Conservation (phyloP, 176 grass and related monocot genomes). For the Themeda triandra region DNA sequence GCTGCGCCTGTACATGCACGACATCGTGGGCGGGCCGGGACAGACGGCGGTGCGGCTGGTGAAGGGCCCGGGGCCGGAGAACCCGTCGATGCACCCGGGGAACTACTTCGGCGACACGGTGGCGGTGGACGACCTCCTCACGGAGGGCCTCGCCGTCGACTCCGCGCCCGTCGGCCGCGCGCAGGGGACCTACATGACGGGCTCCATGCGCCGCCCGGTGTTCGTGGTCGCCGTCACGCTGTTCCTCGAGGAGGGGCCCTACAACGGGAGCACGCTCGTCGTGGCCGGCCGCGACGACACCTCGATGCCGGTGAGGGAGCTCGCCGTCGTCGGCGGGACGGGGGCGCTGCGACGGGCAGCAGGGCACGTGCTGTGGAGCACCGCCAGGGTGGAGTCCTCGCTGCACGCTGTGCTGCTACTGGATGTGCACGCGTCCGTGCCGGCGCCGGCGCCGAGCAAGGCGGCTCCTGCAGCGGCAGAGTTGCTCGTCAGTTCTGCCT, state of each 20-base stretch:
- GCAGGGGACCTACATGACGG: conserved; percentile 18
- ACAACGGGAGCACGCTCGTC: conserved; percentile 37
- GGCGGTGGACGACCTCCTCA: conserved; percentile 33
- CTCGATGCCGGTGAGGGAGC: conserved; percentile 11
- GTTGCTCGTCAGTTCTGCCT: background rate
- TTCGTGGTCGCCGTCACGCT: conserved; percentile 4
- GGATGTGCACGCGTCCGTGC: conserved; percentile 17
- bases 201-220: background rate
- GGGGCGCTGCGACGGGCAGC: background rate
- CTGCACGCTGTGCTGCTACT: conserved; percentile 9
- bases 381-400: background rate
- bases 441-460: background rate
- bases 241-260: background rate
- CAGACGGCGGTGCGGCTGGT: conserved; percentile 24
- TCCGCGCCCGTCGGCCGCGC: background rate
- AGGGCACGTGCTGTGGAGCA: conserved; percentile 22
- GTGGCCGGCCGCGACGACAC: conserved; percentile 3
- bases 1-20: conserved; percentile 29
- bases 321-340: conserved; percentile 39
- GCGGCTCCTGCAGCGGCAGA: background rate
- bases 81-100: conserved; percentile 9
- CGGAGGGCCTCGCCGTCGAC: background rate
- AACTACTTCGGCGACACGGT: conserved; percentile 35
- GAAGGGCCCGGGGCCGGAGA: background rate
- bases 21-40: conserved; percentile 22